Evolutionary conservation across 1,284 basidiomycete species (phyloP), one percentile per base, ranked within the genome.

Genomic region (Taiwanofungus camphoratus): DNA sequence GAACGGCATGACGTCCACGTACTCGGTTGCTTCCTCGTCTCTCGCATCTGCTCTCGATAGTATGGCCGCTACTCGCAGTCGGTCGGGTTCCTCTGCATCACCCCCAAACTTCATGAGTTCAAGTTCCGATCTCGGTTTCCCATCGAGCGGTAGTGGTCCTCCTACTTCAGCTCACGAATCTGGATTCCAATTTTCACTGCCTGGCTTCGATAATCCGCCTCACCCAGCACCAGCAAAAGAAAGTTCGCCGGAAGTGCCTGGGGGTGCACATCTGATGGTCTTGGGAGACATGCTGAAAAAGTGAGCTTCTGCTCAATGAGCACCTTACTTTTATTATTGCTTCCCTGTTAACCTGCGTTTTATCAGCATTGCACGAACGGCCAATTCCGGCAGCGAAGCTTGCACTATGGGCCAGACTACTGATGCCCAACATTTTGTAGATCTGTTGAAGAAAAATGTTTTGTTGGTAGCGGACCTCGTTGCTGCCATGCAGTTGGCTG

Each of bases 391-490:
- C 7, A 70, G 72, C 38, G 58, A 65, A 5, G 73, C 73, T 1
- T 76, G 72, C 41, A 64, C 66, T 16, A 59, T 67, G 36, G 74
- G 74, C 1, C 70, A 73, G 48, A 65, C 67, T 20, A 48, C 62
- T 2, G 64, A 71, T 47, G 73, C 74, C 7, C 63, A 61, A n/a
- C 64, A 60, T 41, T 64, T 69, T 39, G 71, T 75, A 36, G 70
- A 70, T 50, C 61, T 71, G 45, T 63, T 75, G 51, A 70, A 61
- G 55, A 71, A 65, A 59, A 71, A 69, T 15, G 70, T 76, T 39
- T 45, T 65, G 6, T 51, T 74, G 13, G 71, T 76, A 16, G 68
- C 71, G 13, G 68, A 74, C 37, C 68, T 76, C 53, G 66, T 76
- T 51, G 65, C 69, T 8, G 64, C 64, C 45, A 72, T 71, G 35